Evolutionary conservation across 441 rosid genomes (phyloP).

Genomic region (Metrosideros polymorpha): DNA sequence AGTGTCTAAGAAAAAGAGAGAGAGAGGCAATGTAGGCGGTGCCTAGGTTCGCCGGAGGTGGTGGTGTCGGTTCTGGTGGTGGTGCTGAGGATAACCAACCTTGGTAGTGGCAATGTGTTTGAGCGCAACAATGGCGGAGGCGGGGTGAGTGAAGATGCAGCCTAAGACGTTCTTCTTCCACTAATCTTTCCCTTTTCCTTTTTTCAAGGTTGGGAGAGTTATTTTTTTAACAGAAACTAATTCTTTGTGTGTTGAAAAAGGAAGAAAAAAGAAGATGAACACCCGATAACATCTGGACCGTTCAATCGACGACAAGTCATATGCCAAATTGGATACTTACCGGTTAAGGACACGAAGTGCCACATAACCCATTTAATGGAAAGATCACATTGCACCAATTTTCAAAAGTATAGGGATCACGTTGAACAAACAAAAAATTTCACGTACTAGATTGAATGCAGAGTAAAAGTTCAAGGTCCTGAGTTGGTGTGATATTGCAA

Average conservation of each 20-base stretch:
- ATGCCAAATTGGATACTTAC: not conserved
- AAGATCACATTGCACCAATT: not conserved
- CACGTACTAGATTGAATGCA: not conserved
- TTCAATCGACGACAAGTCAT: not conserved
- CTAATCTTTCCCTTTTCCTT: too few species aligned
- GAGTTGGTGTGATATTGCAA: not conserved
- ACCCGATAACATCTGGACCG: too few species aligned
- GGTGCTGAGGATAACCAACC: not conserved
- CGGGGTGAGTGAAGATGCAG: too few species aligned
- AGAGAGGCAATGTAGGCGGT: not conserved
- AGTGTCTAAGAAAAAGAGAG: not conserved
- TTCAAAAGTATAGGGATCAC: not conserved
- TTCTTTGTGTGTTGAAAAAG: too few species aligned
- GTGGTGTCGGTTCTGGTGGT: not conserved
- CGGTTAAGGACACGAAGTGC: not conserved
- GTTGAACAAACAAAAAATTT: not conserved
- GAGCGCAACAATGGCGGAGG: too few species aligned
- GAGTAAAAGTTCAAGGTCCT: not conserved
- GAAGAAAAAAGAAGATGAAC: too few species aligned
- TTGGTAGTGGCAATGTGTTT: too few species aligned
- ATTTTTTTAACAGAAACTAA: too few species aligned
- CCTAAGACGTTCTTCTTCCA: too few species aligned
- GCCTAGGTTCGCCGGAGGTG: not conserved
- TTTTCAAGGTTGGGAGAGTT: too few species aligned
- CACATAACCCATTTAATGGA: not conserved